Evolutionary conservation across 1,284 basidiomycete genomes (phyloP).

Genomic region (Puccinia novopanici): DNA sequence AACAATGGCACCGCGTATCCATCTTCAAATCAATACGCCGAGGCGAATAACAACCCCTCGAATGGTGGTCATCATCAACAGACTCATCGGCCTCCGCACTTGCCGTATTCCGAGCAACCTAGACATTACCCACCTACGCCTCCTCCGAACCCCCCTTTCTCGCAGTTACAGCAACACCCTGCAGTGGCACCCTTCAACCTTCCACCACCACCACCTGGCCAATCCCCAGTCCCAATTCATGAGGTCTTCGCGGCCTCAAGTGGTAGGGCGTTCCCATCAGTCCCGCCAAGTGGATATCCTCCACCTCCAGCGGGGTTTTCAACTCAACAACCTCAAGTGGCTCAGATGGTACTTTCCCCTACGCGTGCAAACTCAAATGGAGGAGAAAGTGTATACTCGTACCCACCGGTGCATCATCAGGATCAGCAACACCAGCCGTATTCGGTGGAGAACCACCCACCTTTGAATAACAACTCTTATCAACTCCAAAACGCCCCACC

Average conservation of each 20-base stretch:
- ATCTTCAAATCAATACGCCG: slow-evolving; percentile 3
- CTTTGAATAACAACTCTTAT: slow-evolving; percentile 16
- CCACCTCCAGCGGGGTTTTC: not conserved
- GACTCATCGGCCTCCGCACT: slow-evolving; percentile 2
- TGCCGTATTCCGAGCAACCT: slow-evolving; percentile 28
- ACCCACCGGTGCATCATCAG: slow-evolving; percentile 17
- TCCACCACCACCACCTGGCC: slow-evolving; percentile 48
- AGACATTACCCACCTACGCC: slow-evolving; percentile 5
- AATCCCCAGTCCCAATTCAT: slow-evolving; percentile 47
- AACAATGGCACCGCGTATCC: slow-evolving; percentile 7
- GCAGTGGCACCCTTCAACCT: slow-evolving; percentile 13
- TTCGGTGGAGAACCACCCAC: slow-evolving; percentile 1
- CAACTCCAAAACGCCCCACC: slow-evolving; percentile 14
- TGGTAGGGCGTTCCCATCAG: slow-evolving; percentile 26
- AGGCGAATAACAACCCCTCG: not conserved
- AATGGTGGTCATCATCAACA: slow-evolving; percentile 11
- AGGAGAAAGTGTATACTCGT: slow-evolving; percentile 12
- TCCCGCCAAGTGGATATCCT: slow-evolving; percentile 12
- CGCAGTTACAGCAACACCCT: slow-evolving; percentile 19
- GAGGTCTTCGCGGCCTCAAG: slow-evolving; percentile 32
- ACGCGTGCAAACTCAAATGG: slow-evolving; percentile 16
- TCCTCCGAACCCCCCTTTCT: slow-evolving; percentile 15
- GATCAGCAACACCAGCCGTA: slow-evolving; percentile 20
- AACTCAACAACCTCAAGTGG: slow-evolving; percentile 22
- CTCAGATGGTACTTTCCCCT: not conserved